These are phyloP conservation scores for Eurotiales sp. DNA, from an alignment of 2,329 filamentous ascomycete species.

Conservation along the genomic window DNA sequence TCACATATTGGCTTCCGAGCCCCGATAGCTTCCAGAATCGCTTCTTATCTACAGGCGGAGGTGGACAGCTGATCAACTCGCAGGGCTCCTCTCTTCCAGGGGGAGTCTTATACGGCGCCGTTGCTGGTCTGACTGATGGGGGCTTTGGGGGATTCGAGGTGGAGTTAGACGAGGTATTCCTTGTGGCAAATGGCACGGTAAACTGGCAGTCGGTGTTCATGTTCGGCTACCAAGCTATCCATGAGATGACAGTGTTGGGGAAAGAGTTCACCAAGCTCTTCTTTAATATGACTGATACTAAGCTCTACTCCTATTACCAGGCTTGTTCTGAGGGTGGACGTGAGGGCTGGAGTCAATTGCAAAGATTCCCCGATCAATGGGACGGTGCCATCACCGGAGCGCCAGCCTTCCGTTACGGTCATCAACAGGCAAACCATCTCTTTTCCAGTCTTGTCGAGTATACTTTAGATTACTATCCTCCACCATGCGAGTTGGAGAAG, in stretches of 20 bases:
- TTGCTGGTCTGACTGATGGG: conserved; percentile 48
- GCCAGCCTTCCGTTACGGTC: conserved; percentile 40
- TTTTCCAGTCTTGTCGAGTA: conserved; percentile 34
- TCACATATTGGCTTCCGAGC: conserved; percentile 43
- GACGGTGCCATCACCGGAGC: conserved; percentile 43
- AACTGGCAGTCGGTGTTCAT: conserved; percentile 50
- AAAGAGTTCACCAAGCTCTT: conserved; percentile 41
- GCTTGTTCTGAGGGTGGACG: conserved; percentile 51
- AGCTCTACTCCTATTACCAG: conserved; percentile 41
- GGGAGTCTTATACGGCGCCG: conserved; percentile 47
- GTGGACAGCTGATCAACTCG: conserved; percentile 45
- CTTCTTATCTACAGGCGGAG: conserved; percentile 47
- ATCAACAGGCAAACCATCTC: conserved; percentile 41
- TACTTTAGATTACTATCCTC: conserved; percentile 37
- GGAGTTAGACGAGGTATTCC: conserved; percentile 34
- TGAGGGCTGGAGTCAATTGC: conserved; percentile 46
- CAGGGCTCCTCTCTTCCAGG: conserved; percentile 48
- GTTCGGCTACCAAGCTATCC: conserved; percentile 49
- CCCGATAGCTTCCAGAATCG: conserved; percentile 44
- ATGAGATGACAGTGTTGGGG: conserved; percentile 47
- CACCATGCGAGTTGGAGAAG: conserved; percentile 44
- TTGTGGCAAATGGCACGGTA: conserved; percentile 40
- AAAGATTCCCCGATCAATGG: conserved; percentile 42
- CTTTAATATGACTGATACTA: conserved; percentile 26
- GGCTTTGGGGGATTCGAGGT: conserved; percentile 49